Evolutionary conservation across 108 stramenopile genomes (phyloP), one percentile per base, ranked within the genome.

Genomic region (Fragilariopsis cylindrus): DNA sequence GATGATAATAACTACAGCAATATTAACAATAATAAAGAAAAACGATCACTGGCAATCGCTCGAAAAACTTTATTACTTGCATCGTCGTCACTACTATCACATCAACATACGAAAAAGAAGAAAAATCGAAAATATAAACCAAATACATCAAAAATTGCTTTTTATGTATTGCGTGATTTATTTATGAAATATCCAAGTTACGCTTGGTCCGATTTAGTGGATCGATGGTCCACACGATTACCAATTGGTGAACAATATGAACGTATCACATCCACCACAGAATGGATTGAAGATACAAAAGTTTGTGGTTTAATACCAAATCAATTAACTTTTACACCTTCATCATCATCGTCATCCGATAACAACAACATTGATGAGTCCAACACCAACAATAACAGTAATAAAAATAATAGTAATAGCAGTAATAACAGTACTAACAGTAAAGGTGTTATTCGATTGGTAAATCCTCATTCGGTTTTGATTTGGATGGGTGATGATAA

Each of bases 41-140:
- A 48, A 19, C 67, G 67, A 19, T 68, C 48, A 47, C 18, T 68
- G 67, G 67, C 67, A 9, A 68, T 68, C 50, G 67, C 67, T 8
- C 67, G 67, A 48, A 68, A 68, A 40, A 68, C 67, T 7, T 47
- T 52, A 47, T 44, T 68, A 9, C 49, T 68, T 2, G 40, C 62
- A 21, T 63, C 62, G 62, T 43, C 62, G 40, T 45, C 5, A 12
- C 11, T n/a, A 3, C 3, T n/a, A 42, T 9, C 62, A 39, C 13
- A 9, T 4, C 13, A 9, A 13, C 55, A 40, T 30, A 60, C 7
- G 3, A 40, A 63, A 42, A 44, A 41, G 11, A 5, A n/a, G 11
- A 5, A n/a, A 1, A 4, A 63, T 15, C 62, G 62, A 12, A 42
- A n/a, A 15, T 63, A 45, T 15, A 42, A 40, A n/a, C 42, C 62